Base-by-base conservation (phyloP, 345 rosid genomes). In the Populus alba region DNA sequence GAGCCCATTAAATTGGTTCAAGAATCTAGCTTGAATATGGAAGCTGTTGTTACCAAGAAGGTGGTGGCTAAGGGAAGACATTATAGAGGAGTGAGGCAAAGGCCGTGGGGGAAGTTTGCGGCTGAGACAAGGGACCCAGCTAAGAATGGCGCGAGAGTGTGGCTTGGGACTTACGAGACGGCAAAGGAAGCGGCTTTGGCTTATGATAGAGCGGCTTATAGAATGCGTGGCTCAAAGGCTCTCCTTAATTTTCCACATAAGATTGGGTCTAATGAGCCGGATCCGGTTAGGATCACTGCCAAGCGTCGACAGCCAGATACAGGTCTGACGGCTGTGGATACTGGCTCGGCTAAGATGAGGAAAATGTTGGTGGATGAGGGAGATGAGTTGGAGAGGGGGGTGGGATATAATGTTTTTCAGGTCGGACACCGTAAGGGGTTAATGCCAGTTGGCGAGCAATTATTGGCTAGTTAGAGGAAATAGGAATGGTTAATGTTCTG, bases 91-190 rank as follows among this genome's bases (percentile, higher is more conserved):
- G 86, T 84, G 55, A 81, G 86, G 59, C 83, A 66, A 37, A 68
- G 86, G 62, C 83, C 86, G 9, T 83, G 86, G 86, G 86, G 86
- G 9, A 84, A 78, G 80, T 84, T 71, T 33, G 84, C 86, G 27
- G 86, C 86, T 1, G 86, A 83, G 79, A 83, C 80, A 63, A 57
- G 86, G 17, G 86, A 83, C 53, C 79, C 74, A 16, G 82, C 84
- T 4, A 84, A 78, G 71, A 84, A 84, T 33, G 86, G 86, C 51
- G 84, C 84, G 4, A 75, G 86, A 59, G 84, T 80, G 16, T 84
- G 86, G 86, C 86, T 84, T 4, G 84, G 86, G 9, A 84, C 84
- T 2, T 84, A 77, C 62, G 82, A 84, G 75, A 84, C 84, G 43
- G 86, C 84, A 1, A 84, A 84, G 81, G 84, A 84, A 59, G 86